phyloP scores from a whole-genome alignment of 139 green algal species.

The Microglena sp. region DNA sequence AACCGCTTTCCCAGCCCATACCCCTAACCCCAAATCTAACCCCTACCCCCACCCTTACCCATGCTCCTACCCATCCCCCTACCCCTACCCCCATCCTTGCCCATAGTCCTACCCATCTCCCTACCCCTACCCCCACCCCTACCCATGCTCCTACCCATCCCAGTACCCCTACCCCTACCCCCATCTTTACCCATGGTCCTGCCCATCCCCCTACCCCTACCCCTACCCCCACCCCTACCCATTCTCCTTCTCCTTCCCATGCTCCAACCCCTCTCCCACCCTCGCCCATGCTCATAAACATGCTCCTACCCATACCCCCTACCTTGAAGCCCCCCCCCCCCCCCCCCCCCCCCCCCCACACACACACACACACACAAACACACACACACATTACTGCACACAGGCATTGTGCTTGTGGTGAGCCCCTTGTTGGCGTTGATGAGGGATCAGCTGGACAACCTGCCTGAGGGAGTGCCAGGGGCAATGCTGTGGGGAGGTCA shows the following conservation, averaged over 20 bases:
- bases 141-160: not conserved
- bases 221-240: not conserved
- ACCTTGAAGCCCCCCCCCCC: not conserved
- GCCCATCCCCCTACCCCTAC: not conserved
- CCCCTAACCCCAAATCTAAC: not conserved
- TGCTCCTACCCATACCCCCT: not conserved
- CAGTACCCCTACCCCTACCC: not conserved
- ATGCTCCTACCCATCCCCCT: not conserved
- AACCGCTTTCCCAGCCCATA: not conserved
- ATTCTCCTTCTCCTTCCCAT: not conserved
- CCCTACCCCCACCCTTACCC: not conserved
- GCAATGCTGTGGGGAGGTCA: conserved; percentile 67
- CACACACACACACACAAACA: not conserved
- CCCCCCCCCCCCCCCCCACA: not conserved
- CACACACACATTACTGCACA: not conserved
- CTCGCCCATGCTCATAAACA: not conserved
- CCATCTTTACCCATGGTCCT: not conserved
- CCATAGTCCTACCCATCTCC: not conserved
- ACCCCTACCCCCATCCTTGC: not conserved
- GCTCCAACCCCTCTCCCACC: not conserved
- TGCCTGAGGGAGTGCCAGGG: conserved; percentile 57
- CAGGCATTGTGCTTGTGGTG: conserved; percentile 71
- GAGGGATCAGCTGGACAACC: conserved; percentile 74
- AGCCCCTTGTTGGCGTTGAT: conserved; percentile 87
- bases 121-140: not conserved